Base-by-base conservation (phyloP, 495 filamentous ascomycete genomes). In the Aspergillus sclerotiicarbonarius region DNA sequence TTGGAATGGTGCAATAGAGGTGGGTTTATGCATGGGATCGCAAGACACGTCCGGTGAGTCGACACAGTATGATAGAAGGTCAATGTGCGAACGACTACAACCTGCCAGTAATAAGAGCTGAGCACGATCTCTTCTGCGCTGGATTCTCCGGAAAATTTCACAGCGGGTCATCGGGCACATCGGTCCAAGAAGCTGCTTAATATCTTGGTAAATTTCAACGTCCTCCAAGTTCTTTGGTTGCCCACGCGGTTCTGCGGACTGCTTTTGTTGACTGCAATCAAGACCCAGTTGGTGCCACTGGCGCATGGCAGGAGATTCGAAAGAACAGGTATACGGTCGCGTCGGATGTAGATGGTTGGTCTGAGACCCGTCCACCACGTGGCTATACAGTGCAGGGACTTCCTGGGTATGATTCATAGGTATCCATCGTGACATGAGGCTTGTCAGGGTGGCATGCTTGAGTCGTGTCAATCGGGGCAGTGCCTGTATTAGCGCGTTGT, bases 261-360 rank as follows among this genome's bases (percentile, higher is more conserved):
- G 20, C 19, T 33, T 33, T 10, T 33, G 31, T 33, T 33, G 31
- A 33, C 9, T 35, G n/a, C 20, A 54, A 43, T 10, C 7, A 7
- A 21, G n/a, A n/a, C 19, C 25, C 15, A 30, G 35, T 29, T 3
- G 19, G 18, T 41, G 16, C 51, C 51, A 54, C 13, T 54, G 9
- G 13, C 51, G 51, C 51, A 54, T 54, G 35, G 51, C 51, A 10
- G 51, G 51, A 25, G 51, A 54, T 43, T 43, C 33, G 10, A 54
- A 29, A 6, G 35, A 12, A 7, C 2, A 12, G 37, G 1, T 15
- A 15, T 44, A 18, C 13, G 33, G 51, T 13, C 12, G 33, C 18
- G 37, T 25, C 10, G 35, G 51, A 5, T 25, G 7, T 3, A 54
- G 12, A 1, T 41, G 18, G 15, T 9, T 29, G n/a, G 29, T 15